Evolutionary conservation across 2,329 filamentous ascomycete species (phyloP).

Genomic region (Immersiporthe knoxdaviesiana): DNA sequence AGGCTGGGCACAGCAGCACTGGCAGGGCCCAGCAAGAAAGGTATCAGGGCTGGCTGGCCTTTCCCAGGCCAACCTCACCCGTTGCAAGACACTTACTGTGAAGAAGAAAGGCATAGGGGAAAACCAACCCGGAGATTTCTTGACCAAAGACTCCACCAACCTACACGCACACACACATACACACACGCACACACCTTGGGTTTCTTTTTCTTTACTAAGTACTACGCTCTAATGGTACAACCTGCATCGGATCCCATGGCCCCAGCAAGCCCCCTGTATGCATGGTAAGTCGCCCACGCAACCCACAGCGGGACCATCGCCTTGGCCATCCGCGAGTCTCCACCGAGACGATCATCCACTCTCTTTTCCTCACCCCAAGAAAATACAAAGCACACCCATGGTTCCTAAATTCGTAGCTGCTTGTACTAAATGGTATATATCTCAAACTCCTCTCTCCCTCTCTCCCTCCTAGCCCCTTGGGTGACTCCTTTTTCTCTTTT

Average conservation of each 20-base stretch:
- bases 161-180: too few relatives aligned
- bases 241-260: slow-evolving; percentile 21
- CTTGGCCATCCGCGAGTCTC: slow-evolving; percentile 24
- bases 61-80: slow-evolving; percentile 11
- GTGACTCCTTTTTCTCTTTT: background rate
- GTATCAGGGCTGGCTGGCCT: background rate
- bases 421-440: slow-evolving; percentile 20
- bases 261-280: slow-evolving; percentile 24
- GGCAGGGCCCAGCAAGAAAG: background rate
- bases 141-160: slow-evolving; percentile 11
- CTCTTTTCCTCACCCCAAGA: slow-evolving; percentile 11
- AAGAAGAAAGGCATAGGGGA: background rate
- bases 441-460: slow-evolving; percentile 19
- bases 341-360: slow-evolving; percentile 18
- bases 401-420: slow-evolving; percentile 18
- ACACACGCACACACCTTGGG: slow-evolving; percentile 2
- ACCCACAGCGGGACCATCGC: slow-evolving; percentile 14
- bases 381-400: slow-evolving; percentile 14
- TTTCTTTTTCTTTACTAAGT: background rate
- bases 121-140: slow-evolving; percentile 21
- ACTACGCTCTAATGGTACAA: slow-evolving; percentile 7
- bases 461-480: slow-evolving; percentile 7
- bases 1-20: background rate
- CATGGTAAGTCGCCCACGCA: slow-evolving; percentile 28
- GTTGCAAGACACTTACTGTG: background rate